Base-by-base conservation (phyloP, 805 yeast genomes). In the Cyberlindnera saturnus region DNA sequence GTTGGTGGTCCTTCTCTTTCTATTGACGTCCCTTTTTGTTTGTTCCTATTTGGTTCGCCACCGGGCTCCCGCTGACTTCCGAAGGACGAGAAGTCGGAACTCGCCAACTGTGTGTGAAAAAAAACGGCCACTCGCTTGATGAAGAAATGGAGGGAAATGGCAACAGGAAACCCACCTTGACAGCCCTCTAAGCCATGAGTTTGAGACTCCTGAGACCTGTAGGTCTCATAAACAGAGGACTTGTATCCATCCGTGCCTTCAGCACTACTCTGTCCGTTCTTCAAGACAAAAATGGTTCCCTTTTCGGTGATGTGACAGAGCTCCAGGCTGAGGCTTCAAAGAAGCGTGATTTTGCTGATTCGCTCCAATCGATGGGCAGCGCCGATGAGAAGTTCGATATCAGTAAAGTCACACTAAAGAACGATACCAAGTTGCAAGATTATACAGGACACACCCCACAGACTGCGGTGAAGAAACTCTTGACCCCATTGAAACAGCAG, bases 401-500 rank as follows among this genome's bases (percentile, higher is more conserved):
- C 29, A 54, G 46, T 16, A 49, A 54, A n/a, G 52, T 67, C 23
- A 65, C 67, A 2, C 38, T 62, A 4, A 51, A 57, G 4, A 65
- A 61, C 41, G 72, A 68, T 52, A 52, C 37, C 23, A 48, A 49
- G 38, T 52, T 76, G 51, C 81, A 79, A 53, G 73, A 74, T 44
- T 77, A 63, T 54, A 60, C 74, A 39, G 70, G 77, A 32, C 58
- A 80, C 32, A 52, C 60, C 48, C 71, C 87, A 56, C 66, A 71
- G 44, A 63, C 75, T 15, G 81, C 86, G 9, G 74, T 77, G 37
- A 76, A 78, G 42, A 62, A 66, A 31, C 64, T 78, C 14, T 61
- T 89, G 14, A 72, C 88, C 5, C 91, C 96, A 10, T 67, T 88
- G 47, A 89, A 88, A 61, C 73, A 72, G 49, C 65, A 71, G 52